Base-by-base conservation (phyloP, 1,284 basidiomycete species). In the Mycosarcoma mackinlayi region DNA sequence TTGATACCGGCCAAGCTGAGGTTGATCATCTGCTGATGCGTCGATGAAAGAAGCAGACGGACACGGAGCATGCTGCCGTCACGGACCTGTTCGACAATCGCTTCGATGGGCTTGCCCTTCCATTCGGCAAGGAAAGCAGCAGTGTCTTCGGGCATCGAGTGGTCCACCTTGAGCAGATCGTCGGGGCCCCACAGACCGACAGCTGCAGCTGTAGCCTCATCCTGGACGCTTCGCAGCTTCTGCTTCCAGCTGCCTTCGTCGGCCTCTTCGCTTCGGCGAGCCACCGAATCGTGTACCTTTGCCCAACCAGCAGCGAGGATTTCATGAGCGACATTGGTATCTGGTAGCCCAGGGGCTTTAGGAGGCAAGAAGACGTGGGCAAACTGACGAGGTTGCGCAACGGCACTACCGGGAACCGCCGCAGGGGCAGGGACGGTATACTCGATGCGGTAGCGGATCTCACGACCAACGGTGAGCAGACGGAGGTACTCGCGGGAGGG, bases 401-500 rank as follows among this genome's bases (percentile, higher is more conserved):
- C 93, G 86, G 82, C 92, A 92, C 69, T 91, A 88, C 51, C 88
- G 86, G 45, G 87, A 83, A 70, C 90, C 89, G 77, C 83, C 80
- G 40, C 90, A 88, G 70, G 88, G 88, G 38, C 88, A 81, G 73
- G 16, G 34, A 93, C 85, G 34, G 89, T 89, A 83, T 92, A 91
- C 24, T 88, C 87, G 10, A 91, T 88, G 13, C 87, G 86, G 84
- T 93, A 94, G 1, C 88, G 86, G 77, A 94, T 87, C 84, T 94
- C 89, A 81, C 95, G 94, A 70, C 94, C 94, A 50, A 98, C 92
- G 18, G 89, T 86, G 50, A 93, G 85, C 34, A 88, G 85, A 46
- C 94, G 90, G 34, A 98, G 86, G 84, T 90, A 96, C 85, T 98
- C 95, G 77, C 95, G 90, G 38, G 93, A 90, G 80, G 94, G 91